Evolutionary conservation across 768 basidiomycete genomes (phyloP), one percentile per base, ranked within the genome.

Genomic region (Coprinopsis cinerea): DNA sequence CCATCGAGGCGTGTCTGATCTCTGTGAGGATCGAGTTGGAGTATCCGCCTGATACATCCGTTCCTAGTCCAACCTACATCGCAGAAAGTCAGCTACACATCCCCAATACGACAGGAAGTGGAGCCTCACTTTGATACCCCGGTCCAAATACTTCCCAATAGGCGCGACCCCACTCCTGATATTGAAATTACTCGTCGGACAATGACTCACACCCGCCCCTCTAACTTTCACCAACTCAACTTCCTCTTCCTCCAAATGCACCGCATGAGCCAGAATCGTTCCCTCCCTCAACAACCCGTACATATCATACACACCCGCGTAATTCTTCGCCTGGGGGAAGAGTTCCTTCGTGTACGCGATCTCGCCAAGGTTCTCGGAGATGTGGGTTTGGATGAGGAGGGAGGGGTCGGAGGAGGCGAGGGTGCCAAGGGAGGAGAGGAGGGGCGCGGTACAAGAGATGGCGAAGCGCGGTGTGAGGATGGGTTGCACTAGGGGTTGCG

Each of bases 381-480:
- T 82, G 64, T 97, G 95, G 2, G 95, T 97, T 67, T 98, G 95
- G 45, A 96, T 87, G 46, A 77, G 76, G 27, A 98, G 73, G 1
- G 66, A 54, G 2, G 81, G 75, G 57, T 88, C 78, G 2, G 71
- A 61, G 18, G 67, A 60, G 0, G 86, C 86, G 34, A 95, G 66
- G 3, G 68, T 56, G 7, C 87, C 82, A 4, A 98, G 73, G 3
- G 68, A 65, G 0, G 60, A 41, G 44, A 97, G 75, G 25, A 94
- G 79, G n/a, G 77, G 68, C 11, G 73, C 64, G 0, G 92, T 82
- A 66, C 92, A 95, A 10, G 89, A 83, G 51, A 97, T 86, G 20
- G 95, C 95, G 64, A 97, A 98, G n/a, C 95, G 88, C 13, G 95
- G 95, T 0, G 95, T 97, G 36, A 97, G 68, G 59, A 92, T 82